These are phyloP conservation scores for Porogramme epimiltina DNA, from an alignment of 1,284 basidiomycete genomes.

Conservation along the genomic window DNA sequence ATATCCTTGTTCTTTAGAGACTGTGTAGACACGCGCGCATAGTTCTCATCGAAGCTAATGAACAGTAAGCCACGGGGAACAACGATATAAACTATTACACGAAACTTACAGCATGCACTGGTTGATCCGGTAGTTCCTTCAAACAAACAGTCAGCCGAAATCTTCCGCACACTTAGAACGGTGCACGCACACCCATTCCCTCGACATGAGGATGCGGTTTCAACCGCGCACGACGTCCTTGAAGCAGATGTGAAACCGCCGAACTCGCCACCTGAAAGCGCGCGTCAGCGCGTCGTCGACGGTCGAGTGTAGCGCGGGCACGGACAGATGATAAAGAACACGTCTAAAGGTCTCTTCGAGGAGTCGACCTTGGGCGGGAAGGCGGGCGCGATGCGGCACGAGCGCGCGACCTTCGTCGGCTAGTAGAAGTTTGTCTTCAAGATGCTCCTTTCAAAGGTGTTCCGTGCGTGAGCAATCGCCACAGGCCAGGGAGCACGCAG, in stretches of 20 bases:
- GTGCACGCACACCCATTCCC: constrained; percentile 83
- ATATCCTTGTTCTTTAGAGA: constrained; percentile 99
- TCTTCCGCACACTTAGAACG: background rate
- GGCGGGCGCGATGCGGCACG: constrained; percentile 91
- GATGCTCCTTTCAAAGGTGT: constrained; percentile 76
- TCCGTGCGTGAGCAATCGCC: background rate
- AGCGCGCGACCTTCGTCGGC: constrained; percentile 95
- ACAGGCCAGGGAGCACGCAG: background rate
- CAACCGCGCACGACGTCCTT: constrained; percentile 97
- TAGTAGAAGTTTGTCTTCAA: constrained; percentile 99
- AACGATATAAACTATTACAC: too few relatives aligned
- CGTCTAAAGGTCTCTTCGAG: constrained; percentile 87
- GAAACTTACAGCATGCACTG: constrained; percentile 81
- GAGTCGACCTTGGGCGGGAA: constrained; percentile 97
- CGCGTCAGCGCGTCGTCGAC: too few relatives aligned
- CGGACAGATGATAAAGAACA: constrained; percentile 92
- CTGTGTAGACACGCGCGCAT: constrained; percentile 97
- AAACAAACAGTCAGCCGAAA: background rate
- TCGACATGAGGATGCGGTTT: constrained; percentile 92
- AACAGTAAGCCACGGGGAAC: background rate
- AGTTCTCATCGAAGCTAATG: constrained; percentile 93
- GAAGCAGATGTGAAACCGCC: constrained; percentile 98
- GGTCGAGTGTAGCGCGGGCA: too few relatives aligned
- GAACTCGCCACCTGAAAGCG: constrained; percentile 75
- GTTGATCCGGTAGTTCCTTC: constrained; percentile 95